Percentiles rank a stretch among this genome's conserved stretches.
Evolutionary conservation across 2,329 filamentous ascomycete genomes (phyloP).

Genomic region (Phoma sp.): DNA sequence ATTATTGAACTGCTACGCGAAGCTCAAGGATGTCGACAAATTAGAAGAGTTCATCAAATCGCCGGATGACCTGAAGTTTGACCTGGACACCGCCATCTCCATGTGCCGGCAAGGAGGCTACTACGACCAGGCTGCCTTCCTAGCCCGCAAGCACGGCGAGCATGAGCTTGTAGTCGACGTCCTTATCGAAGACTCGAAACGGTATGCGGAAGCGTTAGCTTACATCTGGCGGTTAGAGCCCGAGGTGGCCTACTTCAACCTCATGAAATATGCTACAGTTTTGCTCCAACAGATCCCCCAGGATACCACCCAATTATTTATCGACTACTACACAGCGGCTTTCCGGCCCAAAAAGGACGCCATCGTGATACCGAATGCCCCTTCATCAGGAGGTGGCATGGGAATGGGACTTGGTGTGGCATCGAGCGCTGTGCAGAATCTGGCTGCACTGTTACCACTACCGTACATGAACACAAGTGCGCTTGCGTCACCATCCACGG

Average conservation of each 20-base stretch:
- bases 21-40: constrained; percentile 96
- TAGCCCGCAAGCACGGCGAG: constrained; percentile 93
- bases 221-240: constrained; percentile 92
- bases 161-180: constrained; percentile 95
- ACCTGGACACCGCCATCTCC: constrained; percentile 93
- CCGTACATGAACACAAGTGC: constrained; percentile 80
- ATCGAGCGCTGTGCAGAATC: constrained; percentile 81
- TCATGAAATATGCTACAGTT: constrained; percentile 95
- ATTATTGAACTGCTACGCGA: constrained; percentile 95
- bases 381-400: constrained; percentile 52
- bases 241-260: constrained; percentile 78
- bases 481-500: constrained; percentile 62
- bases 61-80: constrained; percentile 92
- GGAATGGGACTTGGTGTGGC: constrained; percentile 57
- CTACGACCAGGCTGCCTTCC: constrained; percentile 93
- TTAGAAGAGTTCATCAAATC: constrained; percentile 96
- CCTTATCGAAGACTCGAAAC: constrained; percentile 91
- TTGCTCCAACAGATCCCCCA: constrained; percentile 85
- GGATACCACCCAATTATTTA: constrained; percentile 85
- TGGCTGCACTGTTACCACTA: constrained; percentile 82
- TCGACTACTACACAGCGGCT: constrained; percentile 90
- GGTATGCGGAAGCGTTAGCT: constrained; percentile 84
- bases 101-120: constrained; percentile 99
- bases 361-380: constrained; percentile 57
- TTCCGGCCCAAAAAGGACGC: constrained; percentile 77